Percentiles rank a stretch among this genome's conserved stretches.
Conservation (phyloP, 306 rosid genomes). For the Medicago ruthenica region DNA sequence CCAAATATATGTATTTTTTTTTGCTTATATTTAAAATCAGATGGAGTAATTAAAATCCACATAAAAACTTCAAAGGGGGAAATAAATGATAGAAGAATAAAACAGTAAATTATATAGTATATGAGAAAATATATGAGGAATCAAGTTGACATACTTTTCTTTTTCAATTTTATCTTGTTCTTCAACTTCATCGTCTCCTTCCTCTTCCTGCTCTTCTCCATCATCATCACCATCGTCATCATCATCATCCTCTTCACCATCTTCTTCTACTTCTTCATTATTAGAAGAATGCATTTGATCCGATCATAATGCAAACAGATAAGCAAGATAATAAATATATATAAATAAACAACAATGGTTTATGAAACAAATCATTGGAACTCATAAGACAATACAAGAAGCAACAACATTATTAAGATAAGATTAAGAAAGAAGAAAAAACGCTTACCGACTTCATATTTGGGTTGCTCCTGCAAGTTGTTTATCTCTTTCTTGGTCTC, state of each 20-base stretch:
- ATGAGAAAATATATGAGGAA: background rate
- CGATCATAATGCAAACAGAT: no score
- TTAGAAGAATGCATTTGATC: background rate
- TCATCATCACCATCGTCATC: no score
- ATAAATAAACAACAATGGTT: no score
- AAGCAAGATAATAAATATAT: background rate
- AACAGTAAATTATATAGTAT: background rate
- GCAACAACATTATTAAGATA: background rate
- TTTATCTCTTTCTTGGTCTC: background rate
- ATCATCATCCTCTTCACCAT: no score
- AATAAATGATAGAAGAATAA: background rate
- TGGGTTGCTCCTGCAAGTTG: background rate
- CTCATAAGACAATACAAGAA: no score
- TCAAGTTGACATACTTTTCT: background rate
- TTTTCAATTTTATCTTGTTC: background rate
- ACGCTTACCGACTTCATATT: background rate
- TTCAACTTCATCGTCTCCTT: no score
- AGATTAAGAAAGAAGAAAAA: background rate
- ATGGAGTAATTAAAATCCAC: background rate
- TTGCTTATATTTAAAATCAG: no score
- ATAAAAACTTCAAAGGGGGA: background rate
- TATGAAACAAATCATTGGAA: no score
- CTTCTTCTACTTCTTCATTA: no score
- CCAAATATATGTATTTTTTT: no score
- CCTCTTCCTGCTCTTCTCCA: no score